A percentile compares a stretch with the other conserved stretches of the same genome.
phyloP scores from a whole-genome alignment of 2,329 filamentous ascomycete species.

The Diaporthe australafricana region DNA sequence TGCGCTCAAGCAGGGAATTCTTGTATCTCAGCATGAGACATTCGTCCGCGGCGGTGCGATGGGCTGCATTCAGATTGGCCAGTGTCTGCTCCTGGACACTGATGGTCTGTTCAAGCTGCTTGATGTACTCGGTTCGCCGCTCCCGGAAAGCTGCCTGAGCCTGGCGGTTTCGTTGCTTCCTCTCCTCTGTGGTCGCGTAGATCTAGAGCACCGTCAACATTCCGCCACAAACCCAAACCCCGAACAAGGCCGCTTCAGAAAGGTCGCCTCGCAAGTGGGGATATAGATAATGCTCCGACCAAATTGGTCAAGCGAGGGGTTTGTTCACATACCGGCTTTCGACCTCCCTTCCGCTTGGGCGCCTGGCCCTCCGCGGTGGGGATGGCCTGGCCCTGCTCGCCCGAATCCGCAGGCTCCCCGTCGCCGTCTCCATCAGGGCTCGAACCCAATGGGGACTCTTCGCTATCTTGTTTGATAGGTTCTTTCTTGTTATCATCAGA shows the following conservation, averaged over 20 bases:
- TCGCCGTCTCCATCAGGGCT: slow-evolving; percentile 59
- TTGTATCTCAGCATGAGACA: slow-evolving; percentile 99
- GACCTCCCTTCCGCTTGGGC: slow-evolving; percentile 96
- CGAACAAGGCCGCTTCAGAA: background rate
- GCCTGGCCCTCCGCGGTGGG: slow-evolving; percentile 66
- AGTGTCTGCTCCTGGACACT: slow-evolving; percentile 96
- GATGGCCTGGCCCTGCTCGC: slow-evolving; percentile 56
- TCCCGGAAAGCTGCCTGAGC: slow-evolving; percentile 98
- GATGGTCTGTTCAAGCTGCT: slow-evolving; percentile 97
- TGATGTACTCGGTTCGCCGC: slow-evolving; percentile 98
- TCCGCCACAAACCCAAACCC: slow-evolving; percentile 23
- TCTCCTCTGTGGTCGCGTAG: slow-evolving; percentile 97
- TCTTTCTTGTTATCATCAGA: slow-evolving; percentile 67
- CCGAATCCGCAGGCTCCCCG: slow-evolving; percentile 39
- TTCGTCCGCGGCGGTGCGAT: slow-evolving; percentile 94
- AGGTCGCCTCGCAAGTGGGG: background rate
- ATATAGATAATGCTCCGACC: too few relatives aligned
- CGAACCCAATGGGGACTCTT: slow-evolving; percentile 68
- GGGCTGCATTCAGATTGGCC: slow-evolving; percentile 91
- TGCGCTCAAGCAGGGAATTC: slow-evolving; percentile 94
- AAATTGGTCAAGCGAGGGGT: background rate
- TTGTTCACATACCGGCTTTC: slow-evolving; percentile 83
- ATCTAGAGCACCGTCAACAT: slow-evolving; percentile 68
- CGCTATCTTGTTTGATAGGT: slow-evolving; percentile 67
- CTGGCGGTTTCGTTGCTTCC: slow-evolving; percentile 97